Evolutionary conservation across 768 basidiomycete genomes (phyloP).

Genomic region (Chalciporus sphaerocephalus): DNA sequence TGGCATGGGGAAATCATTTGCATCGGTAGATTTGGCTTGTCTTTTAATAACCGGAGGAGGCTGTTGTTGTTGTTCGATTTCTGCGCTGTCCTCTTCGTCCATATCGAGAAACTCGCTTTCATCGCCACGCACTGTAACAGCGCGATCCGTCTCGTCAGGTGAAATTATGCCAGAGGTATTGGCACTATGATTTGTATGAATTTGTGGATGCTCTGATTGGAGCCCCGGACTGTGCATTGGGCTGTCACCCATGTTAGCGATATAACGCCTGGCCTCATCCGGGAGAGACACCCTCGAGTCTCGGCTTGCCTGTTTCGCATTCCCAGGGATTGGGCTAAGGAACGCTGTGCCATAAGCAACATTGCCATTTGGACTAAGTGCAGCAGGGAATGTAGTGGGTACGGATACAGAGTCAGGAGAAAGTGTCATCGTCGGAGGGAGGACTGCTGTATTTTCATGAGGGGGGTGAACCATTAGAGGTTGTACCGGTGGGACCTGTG

Average conservation of each 20-base stretch:
- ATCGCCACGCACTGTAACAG: slow-evolving; percentile 17
- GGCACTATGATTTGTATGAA: background rate
- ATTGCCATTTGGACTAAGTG: slow-evolving; percentile 18
- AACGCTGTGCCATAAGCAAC: slow-evolving; percentile 14
- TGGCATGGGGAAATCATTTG: slow-evolving; percentile 53
- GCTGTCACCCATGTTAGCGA: slow-evolving; percentile 63
- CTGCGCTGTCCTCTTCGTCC: slow-evolving; percentile 36
- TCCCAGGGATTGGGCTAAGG: slow-evolving; percentile 28
- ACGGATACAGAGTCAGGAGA: slow-evolving; percentile 6
- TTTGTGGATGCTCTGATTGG: background rate
- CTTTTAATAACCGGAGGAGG: slow-evolving; percentile 6
- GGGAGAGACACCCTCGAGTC: slow-evolving; percentile 69
- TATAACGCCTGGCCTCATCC: slow-evolving; percentile 72
- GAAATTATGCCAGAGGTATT: slow-evolving; percentile 2
- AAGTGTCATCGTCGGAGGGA: slow-evolving; percentile 11
- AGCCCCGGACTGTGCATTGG: slow-evolving; percentile 49
- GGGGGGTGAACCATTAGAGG: slow-evolving; percentile 13
- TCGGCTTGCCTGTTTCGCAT: slow-evolving; percentile 42
- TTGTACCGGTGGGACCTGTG: slow-evolving; percentile 8
- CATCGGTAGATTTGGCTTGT: slow-evolving; percentile 34
- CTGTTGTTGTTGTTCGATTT: slow-evolving; percentile 10
- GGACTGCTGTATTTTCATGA: slow-evolving; percentile 17
- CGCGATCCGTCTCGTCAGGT: slow-evolving; percentile 10
- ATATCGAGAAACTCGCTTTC: slow-evolving; percentile 64
- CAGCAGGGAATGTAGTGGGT: slow-evolving; percentile 18